Evolutionary conservation across 2,329 filamentous ascomycete genomes (phyloP).

Genomic region (Colletotrichum sp.): DNA sequence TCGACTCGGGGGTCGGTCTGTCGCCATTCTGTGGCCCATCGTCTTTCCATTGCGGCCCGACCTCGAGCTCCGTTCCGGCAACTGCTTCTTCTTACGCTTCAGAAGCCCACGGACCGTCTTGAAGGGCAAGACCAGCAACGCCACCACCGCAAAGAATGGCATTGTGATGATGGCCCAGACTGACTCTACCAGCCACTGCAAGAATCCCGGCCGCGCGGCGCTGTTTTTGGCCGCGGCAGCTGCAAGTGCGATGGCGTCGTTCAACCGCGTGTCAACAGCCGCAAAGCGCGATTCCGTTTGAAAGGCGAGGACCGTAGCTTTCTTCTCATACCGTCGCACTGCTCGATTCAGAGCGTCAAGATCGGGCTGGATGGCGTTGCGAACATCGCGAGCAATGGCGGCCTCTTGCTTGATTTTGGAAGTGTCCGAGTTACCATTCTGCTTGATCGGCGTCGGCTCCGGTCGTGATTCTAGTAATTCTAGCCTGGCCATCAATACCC

Average conservation of each 20-base stretch:
- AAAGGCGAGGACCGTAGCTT: conserved; percentile 74
- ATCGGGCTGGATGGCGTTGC: conserved; percentile 75
- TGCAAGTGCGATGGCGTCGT: conserved; percentile 82
- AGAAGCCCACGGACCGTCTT: conserved; percentile 40
- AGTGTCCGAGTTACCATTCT: conserved; percentile 35
- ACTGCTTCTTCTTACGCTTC: conserved; percentile 33
- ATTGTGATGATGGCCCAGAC: conserved; percentile 38
- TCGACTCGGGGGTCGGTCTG: conserved; percentile 39
- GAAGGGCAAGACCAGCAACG: conserved; percentile 48
- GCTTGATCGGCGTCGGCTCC: conserved; percentile 30
- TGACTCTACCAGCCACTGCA: conserved; percentile 42
- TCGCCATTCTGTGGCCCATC: conserved; percentile 34
- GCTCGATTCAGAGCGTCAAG: conserved; percentile 88
- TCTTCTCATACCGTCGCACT: conserved; percentile 90
- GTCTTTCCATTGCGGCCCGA: conserved; percentile 28
- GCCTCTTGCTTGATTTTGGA: conserved; percentile 44
- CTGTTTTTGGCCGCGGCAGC: conserved; percentile 70
- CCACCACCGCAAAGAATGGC: conserved; percentile 45
- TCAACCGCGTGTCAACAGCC: conserved; percentile 72
- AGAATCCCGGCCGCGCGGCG: conserved; percentile 38
- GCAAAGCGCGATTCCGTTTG: conserved; percentile 79
- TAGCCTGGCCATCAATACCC: conserved; percentile 68
- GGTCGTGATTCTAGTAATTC: conserved; percentile 71
- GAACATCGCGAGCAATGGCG: conserved; percentile 60
- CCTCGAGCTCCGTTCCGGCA: conserved; percentile 26